phyloP scores from a whole-genome alignment of 129 eudicot species.

The Chrysanthemum seticuspe region DNA sequence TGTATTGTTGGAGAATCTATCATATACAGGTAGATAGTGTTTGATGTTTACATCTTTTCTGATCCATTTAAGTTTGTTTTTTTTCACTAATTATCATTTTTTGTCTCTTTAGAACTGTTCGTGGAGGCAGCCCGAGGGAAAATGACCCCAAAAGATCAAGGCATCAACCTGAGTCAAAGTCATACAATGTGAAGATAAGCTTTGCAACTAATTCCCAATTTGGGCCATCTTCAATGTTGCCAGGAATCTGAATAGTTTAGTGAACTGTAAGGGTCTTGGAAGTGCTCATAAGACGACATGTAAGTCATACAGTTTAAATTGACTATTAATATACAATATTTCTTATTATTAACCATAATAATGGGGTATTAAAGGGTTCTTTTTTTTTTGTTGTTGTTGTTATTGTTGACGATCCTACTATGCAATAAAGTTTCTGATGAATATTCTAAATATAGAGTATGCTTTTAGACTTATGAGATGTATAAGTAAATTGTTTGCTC shows the following conservation, averaged over 20 bases:
- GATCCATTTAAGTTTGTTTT: neutral
- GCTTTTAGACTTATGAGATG: too few relatives aligned
- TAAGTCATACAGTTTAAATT: neutral
- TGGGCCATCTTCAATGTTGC: slow-evolving; percentile 64
- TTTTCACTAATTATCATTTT: neutral
- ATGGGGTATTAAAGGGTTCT: neutral
- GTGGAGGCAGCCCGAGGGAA: slow-evolving; percentile 2
- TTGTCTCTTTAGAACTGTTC: slow-evolving; percentile 6
- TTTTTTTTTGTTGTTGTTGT: neutral
- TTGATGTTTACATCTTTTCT: neutral
- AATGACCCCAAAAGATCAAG: slow-evolving; percentile 39
- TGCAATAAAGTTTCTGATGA: too few relatives aligned
- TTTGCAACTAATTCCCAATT: slow-evolving; percentile 80
- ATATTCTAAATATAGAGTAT: too few relatives aligned
- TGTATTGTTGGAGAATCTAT: too few relatives aligned
- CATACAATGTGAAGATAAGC: slow-evolving; percentile 62
- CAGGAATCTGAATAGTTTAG: slow-evolving; percentile 62
- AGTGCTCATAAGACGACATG: slow-evolving; percentile 75
- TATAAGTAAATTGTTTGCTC: too few relatives aligned
- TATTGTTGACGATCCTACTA: too few relatives aligned
- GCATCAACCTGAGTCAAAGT: slow-evolving; percentile 35
- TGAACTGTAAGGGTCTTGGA: slow-evolving; percentile 73
- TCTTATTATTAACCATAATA: neutral
- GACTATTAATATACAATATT: neutral
- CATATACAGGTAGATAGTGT: too few relatives aligned